Conservation (phyloP, 768 basidiomycete genomes). For the Phylloporus arenicola region DNA sequence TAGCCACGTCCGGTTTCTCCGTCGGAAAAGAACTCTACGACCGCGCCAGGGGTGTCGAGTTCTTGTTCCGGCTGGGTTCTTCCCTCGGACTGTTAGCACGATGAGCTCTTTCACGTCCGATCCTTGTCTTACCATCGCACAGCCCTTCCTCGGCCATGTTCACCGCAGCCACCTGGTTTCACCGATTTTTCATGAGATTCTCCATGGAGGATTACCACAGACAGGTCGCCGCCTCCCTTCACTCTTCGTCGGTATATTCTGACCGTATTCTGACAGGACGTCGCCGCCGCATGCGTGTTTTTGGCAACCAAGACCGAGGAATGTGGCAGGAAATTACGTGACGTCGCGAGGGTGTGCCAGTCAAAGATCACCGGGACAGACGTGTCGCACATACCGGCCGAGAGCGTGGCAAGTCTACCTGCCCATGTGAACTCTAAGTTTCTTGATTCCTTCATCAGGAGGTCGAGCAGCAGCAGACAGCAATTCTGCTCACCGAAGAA, state of each 20-base stretch:
- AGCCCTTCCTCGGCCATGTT: slow-evolving; percentile 80
- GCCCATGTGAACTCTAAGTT: neutral
- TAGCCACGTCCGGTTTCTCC: slow-evolving; percentile 38
- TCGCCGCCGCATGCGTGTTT: slow-evolving; percentile 82
- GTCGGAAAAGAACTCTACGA: slow-evolving; percentile 71
- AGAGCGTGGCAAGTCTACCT: slow-evolving; percentile 52
- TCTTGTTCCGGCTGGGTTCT: slow-evolving; percentile 76
- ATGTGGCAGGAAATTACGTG: slow-evolving; percentile 80
- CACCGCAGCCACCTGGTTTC: slow-evolving; percentile 87
- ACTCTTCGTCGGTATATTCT: slow-evolving; percentile 8
- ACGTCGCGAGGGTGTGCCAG: slow-evolving; percentile 71
- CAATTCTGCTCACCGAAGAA: slow-evolving; percentile 73
- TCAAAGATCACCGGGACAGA: slow-evolving; percentile 60
- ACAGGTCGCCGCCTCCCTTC: slow-evolving; percentile 36
- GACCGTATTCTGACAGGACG: slow-evolving; percentile 45
- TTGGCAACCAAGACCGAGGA: slow-evolving; percentile 91
- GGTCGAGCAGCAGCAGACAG: slow-evolving; percentile 62
- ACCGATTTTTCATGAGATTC: slow-evolving; percentile 86
- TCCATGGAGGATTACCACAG: slow-evolving; percentile 82
- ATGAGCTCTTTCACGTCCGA: slow-evolving; percentile 3
- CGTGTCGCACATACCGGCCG: slow-evolving; percentile 49
- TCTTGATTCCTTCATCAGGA: slow-evolving; percentile 44
- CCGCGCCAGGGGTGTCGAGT: slow-evolving; percentile 77
- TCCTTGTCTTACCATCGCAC: slow-evolving; percentile 11
- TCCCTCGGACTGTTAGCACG: slow-evolving; percentile 67